phyloP scores from a whole-genome alignment of 768 basidiomycete species.

The Rhizopogon roseolus region DNA sequence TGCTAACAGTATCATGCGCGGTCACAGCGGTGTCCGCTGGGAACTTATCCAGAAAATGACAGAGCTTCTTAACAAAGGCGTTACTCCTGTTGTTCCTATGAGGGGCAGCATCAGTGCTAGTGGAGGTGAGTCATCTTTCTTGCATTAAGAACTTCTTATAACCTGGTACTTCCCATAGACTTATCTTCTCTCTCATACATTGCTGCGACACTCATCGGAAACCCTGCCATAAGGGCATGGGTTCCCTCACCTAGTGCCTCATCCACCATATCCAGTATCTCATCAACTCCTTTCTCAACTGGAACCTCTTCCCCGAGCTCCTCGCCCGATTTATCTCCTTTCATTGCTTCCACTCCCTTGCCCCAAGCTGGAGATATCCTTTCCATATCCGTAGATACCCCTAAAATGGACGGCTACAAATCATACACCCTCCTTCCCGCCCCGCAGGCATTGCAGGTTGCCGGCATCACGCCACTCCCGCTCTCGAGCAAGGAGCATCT shows the following conservation, averaged over 20 bases:
- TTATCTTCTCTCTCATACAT: conserved; percentile 80
- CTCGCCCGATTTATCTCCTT: conserved; percentile 19
- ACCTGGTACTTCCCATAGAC: conserved; percentile 35
- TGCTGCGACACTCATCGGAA: conserved; percentile 75
- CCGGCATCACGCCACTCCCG: conserved; percentile 58
- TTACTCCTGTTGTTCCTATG: conserved; percentile 78
- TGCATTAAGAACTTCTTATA: not conserved
- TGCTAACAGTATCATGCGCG: conserved; percentile 85
- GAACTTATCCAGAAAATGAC: conserved; percentile 78
- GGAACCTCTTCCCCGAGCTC: not conserved
- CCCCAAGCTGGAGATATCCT: conserved; percentile 37
- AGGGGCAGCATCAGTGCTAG: conserved; percentile 82
- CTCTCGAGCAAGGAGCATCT: conserved; percentile 76
- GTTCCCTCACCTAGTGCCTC: conserved; percentile 27
- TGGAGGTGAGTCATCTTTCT: conserved; percentile 48
- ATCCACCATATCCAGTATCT: not conserved
- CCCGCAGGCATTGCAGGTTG: conserved; percentile 51
- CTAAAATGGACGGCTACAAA: not conserved
- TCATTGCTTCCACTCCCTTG: conserved; percentile 28
- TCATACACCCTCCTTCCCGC: conserved; percentile 9
- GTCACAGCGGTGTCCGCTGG: conserved; percentile 83
- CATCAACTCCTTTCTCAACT: not conserved
- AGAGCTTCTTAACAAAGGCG: conserved; percentile 61
- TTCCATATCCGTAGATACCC: conserved; percentile 22
- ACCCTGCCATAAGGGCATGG: conserved; percentile 75